phyloP scores from a whole-genome alignment of 2,329 filamentous ascomycete genomes.

The Pseudopyricularia cyperi region DNA sequence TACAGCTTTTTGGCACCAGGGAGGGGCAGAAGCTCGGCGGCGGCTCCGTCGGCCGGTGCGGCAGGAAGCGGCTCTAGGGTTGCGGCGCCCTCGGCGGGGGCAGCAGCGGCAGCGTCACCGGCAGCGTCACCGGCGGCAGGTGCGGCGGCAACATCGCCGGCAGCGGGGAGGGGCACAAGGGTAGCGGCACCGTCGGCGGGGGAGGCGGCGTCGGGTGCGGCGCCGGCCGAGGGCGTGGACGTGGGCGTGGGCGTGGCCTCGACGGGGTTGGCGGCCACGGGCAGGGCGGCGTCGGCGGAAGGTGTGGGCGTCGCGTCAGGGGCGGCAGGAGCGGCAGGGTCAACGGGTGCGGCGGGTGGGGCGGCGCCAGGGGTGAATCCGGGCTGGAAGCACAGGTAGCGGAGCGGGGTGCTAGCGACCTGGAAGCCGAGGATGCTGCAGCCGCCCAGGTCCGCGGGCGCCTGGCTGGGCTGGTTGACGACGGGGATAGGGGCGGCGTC shows the following conservation, averaged over 20 bases:
- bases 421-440: conserved; percentile 2
- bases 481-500: background rate
- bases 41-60: background rate
- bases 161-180: background rate
- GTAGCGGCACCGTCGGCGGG: background rate
- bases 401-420: background rate
- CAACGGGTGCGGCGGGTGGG: background rate
- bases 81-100: background rate
- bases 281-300: background rate
- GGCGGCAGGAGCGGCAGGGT: background rate
- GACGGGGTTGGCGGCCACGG: background rate
- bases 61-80: background rate
- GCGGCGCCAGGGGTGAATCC: background rate
- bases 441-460: background rate
- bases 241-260: background rate
- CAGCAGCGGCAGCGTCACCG: background rate
- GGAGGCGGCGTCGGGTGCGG: background rate
- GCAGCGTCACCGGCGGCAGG: background rate
- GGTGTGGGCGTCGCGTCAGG: background rate
- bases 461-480: background rate
- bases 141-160: background rate
- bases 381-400: background rate
- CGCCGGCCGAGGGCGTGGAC: background rate
- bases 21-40: background rate
- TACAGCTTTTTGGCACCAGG: background rate